phyloP scores from a whole-genome alignment of 306 rosid genomes.

The Sphenostylis stenocarpa region DNA sequence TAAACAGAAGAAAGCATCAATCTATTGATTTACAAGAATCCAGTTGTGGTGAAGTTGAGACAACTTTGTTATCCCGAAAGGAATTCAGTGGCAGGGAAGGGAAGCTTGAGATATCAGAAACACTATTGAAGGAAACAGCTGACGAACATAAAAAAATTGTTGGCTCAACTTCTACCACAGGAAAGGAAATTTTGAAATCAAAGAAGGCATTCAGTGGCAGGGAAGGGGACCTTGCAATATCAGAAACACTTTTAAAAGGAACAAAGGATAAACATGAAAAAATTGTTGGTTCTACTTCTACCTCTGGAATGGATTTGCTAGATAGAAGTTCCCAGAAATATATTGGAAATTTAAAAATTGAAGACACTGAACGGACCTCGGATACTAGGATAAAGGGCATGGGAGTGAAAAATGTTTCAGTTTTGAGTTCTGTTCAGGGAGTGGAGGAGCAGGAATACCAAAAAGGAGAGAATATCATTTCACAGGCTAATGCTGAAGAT shows the following conservation, averaged over 20 bases:
- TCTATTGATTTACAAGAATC: constrained; percentile 38
- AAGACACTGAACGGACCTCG: constrained; percentile 47
- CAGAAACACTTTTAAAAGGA: constrained; percentile 41
- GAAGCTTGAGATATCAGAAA: constrained; percentile 45
- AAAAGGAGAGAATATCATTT: constrained; percentile 36
- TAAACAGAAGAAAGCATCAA: constrained; percentile 46
- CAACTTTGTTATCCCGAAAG: constrained; percentile 33
- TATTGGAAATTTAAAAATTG: constrained; percentile 39
- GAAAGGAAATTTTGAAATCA: constrained; percentile 38
- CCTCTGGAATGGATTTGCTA: constrained; percentile 33
- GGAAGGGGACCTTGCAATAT: constrained; percentile 44
- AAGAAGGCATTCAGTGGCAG: constrained; percentile 35
- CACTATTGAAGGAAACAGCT: constrained; percentile 38
- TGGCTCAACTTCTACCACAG: constrained; percentile 27
- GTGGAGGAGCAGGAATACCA: constrained; percentile 42
- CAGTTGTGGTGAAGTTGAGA: constrained; percentile 35
- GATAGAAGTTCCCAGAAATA: constrained; percentile 43
- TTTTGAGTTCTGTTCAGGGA: constrained; percentile 44
- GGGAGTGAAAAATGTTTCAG: constrained; percentile 40
- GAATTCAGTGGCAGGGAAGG: constrained; percentile 37
- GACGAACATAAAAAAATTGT: constrained; percentile 35
- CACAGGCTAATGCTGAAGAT: constrained; percentile 37
- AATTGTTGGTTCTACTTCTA: constrained; percentile 28
- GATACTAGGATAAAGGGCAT: constrained; percentile 36
- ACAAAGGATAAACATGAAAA: constrained; percentile 35